A percentile compares a stretch with the other conserved stretches of the same genome.
phyloP scores from a whole-genome alignment of 306 rosid species.

The Gynostemma pentaphyllum region DNA sequence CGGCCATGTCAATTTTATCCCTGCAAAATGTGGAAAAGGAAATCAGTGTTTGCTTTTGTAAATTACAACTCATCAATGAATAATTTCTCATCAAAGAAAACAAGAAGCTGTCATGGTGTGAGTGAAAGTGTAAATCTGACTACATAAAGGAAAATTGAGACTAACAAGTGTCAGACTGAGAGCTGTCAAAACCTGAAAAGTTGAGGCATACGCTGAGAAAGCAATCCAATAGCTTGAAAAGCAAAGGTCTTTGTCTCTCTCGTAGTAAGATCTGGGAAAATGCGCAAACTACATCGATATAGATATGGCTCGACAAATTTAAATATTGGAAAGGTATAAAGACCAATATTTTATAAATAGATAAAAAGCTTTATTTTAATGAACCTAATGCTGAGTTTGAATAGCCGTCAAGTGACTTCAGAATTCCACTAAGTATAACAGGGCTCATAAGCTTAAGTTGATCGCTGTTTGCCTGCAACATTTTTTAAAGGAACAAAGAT shows the following conservation, averaged over 20 bases:
- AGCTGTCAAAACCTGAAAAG: constrained; percentile 60
- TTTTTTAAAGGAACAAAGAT: neutral
- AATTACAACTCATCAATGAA: no score
- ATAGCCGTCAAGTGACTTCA: constrained; percentile 83
- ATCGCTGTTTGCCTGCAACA: constrained; percentile 59
- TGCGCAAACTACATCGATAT: neutral
- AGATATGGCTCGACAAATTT: neutral
- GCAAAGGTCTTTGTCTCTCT: constrained; percentile 75
- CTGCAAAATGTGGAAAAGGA: constrained; percentile 28
- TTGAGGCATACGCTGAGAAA: constrained; percentile 83
- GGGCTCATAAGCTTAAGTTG: constrained; percentile 94
- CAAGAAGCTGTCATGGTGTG: neutral
- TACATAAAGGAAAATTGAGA: neutral
- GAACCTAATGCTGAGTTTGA: constrained; percentile 67
- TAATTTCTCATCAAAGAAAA: no score
- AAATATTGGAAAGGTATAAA: constrained; percentile 2
- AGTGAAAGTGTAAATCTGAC: neutral
- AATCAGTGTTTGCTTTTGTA: neutral
- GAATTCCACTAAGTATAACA: constrained; percentile 73
- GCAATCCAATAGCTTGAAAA: constrained; percentile 89
- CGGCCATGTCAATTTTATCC: constrained; percentile 78
- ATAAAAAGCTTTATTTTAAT: neutral
- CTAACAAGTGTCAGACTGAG: constrained; percentile 1
- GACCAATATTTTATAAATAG: neutral
- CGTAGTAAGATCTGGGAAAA: constrained; percentile 53